Percentiles rank a stretch among this genome's conserved stretches.
phyloP scores from a whole-genome alignment of 31 red algal species.

The Pterothamnion heteromorphum region DNA sequence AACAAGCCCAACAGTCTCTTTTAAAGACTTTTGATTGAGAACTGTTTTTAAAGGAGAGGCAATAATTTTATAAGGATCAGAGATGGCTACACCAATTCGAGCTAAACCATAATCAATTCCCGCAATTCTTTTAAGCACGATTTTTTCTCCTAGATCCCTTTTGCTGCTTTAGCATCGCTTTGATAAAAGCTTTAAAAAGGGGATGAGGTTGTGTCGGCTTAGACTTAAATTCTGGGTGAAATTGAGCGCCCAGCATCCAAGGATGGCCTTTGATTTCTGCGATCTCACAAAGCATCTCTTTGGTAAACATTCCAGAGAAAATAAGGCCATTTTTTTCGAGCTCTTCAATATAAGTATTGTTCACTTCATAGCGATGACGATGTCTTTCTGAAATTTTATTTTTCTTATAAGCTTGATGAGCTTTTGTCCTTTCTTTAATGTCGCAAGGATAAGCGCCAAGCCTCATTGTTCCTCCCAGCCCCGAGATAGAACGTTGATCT shows the following conservation, averaged over 20 bases:
- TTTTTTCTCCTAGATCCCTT: no score
- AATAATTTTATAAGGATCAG: no score
- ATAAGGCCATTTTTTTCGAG: slow-evolving; percentile 62
- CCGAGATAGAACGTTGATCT: slow-evolving; percentile 56
- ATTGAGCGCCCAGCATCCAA: slow-evolving; percentile 95
- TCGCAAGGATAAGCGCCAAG: slow-evolving; percentile 75
- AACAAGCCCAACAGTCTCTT: no score
- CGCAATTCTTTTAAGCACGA: no score
- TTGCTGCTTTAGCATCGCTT: no score
- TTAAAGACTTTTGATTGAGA: no score
- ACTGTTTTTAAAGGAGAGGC: no score
- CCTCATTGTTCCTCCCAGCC: slow-evolving; percentile 92
- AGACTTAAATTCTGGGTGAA: slow-evolving; percentile 92
- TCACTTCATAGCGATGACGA: slow-evolving; percentile 97
- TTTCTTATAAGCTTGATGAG: slow-evolving; percentile 61
- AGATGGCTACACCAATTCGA: no score
- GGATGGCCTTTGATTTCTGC: slow-evolving; percentile 68
- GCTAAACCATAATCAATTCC: no score
- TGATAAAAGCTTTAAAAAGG: no score
- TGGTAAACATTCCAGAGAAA: slow-evolving; percentile 84
- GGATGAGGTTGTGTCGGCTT: slow-evolving; percentile 49
- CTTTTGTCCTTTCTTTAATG: slow-evolving; percentile 49
- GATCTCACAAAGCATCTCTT: slow-evolving; percentile 87
- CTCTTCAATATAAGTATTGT: slow-evolving; percentile 61
- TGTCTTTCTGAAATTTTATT: slow-evolving; percentile 75